These are phyloP conservation scores for Eleusine indica DNA, from an alignment of 176 grass and related monocot genomes.

Conservation along the genomic window DNA sequence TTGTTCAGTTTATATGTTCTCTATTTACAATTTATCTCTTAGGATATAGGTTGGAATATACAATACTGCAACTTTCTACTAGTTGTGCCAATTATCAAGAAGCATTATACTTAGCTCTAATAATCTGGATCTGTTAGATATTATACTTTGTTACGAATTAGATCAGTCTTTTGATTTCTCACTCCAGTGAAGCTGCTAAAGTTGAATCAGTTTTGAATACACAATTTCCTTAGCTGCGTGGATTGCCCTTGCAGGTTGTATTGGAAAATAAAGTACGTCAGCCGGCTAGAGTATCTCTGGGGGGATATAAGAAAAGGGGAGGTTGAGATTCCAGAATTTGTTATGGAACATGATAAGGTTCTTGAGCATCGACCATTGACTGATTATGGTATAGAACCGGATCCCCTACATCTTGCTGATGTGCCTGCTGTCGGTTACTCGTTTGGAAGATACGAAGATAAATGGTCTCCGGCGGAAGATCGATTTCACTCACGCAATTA, in stretches of 20 bases:
- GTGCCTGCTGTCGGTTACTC: slow-evolving; percentile 68
- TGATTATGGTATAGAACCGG: slow-evolving; percentile 95
- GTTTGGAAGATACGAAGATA: slow-evolving; percentile 69
- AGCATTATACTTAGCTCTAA: background rate
- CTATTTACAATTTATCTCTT: background rate
- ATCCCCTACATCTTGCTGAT: slow-evolving; percentile 75
- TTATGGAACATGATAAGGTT: slow-evolving; percentile 67
- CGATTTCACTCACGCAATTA: slow-evolving; percentile 57
- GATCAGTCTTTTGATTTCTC: background rate
- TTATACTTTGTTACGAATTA: background rate
- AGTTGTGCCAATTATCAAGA: background rate
- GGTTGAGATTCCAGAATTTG: slow-evolving; percentile 95
- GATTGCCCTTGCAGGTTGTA: slow-evolving; percentile 65
- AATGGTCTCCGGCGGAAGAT: slow-evolving; percentile 70
- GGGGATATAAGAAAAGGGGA: slow-evolving; percentile 72
- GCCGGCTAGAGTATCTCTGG: slow-evolving; percentile 87
- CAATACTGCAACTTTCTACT: background rate
- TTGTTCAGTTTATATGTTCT: background rate
- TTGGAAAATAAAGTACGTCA: slow-evolving; percentile 99
- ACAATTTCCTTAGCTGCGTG: slow-evolving; percentile 1
- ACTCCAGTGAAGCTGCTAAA: background rate
- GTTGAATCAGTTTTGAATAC: background rate
- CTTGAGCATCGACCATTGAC: slow-evolving; percentile 95
- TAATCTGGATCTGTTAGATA: background rate
- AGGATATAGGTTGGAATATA: background rate